Evolutionary conservation across 169 alveolate species (phyloP).

Genomic region (Eimeria acervulina): DNA sequence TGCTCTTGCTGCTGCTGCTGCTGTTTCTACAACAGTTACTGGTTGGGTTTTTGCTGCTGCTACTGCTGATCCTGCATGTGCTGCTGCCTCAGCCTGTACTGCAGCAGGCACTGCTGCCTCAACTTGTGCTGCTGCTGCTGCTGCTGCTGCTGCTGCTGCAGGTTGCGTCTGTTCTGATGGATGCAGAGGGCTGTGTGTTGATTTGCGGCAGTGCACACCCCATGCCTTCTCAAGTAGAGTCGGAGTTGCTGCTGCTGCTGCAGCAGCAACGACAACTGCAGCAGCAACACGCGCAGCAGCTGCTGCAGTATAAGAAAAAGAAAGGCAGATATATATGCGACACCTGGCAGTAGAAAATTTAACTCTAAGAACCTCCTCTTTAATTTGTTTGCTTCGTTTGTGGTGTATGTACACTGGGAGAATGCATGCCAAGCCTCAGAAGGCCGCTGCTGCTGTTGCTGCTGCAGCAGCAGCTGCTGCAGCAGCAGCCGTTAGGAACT

Average conservation of each 20-base stretch:
- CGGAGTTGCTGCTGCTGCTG: conserved; percentile 23
- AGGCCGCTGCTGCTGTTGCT: background rate
- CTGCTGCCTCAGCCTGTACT: background rate
- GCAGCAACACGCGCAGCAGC: conserved; percentile 44
- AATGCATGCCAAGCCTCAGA: background rate
- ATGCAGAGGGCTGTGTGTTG: conserved; percentile 8
- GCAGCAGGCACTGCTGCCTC: background rate
- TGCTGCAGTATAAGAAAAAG: conserved; percentile 25
- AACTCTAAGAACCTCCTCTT: too few relatives aligned
- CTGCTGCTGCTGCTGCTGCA: conserved; percentile 52
- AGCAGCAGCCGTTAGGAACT: background rate
- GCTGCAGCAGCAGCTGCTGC: background rate
- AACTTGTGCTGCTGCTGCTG: conserved; percentile 18
- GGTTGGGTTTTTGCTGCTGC: background rate
- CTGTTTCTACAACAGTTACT: too few relatives aligned
- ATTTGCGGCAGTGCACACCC: conserved; percentile 32
- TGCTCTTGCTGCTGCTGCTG: too few relatives aligned
- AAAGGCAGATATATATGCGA: background rate
- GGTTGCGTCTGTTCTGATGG: background rate
- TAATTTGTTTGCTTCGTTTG: too few relatives aligned
- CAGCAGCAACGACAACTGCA: conserved; percentile 15
- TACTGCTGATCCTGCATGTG: background rate
- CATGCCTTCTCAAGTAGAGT: conserved; percentile 24
- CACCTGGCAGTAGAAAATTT: conserved; percentile 13
- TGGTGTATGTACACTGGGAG: background rate